Evolutionary conservation across 257 asterid species (phyloP).

Genomic region (Salvia splendens): DNA sequence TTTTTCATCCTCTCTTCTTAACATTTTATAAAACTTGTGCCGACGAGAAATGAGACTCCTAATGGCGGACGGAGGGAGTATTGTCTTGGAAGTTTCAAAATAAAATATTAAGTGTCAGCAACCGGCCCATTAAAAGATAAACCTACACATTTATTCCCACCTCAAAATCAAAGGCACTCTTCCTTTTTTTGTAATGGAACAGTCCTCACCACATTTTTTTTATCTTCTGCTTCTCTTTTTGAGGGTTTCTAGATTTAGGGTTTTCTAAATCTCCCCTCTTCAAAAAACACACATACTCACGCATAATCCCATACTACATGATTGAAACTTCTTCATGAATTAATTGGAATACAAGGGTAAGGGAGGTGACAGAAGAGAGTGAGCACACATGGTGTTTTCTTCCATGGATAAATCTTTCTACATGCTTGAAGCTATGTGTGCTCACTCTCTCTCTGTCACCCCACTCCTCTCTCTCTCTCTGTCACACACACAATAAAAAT

Average conservation of each 20-base stretch:
- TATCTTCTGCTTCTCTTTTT: neutral
- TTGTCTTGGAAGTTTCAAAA: slow-evolving; percentile 13
- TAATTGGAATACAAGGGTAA: slow-evolving; percentile 20
- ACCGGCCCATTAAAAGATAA: slow-evolving; percentile 39
- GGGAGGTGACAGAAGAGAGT: slow-evolving; percentile 73
- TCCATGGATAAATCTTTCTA: slow-evolving; percentile 37
- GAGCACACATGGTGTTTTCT: slow-evolving; percentile 62
- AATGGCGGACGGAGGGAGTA: no score
- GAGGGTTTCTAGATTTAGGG: slow-evolving; percentile 33
- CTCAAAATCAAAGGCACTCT: slow-evolving; percentile 32
- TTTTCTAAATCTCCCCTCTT: slow-evolving; percentile 11
- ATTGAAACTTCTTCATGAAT: neutral
- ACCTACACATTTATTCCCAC: slow-evolving; percentile 40
- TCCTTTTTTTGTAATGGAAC: slow-evolving; percentile 40
- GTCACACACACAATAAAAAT: neutral
- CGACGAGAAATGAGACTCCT: no score
- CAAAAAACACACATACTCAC: neutral
- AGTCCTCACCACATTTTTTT: slow-evolving; percentile 20
- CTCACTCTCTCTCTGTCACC: slow-evolving; percentile 69
- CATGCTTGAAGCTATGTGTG: slow-evolving; percentile 58
- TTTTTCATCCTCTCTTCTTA: no score
- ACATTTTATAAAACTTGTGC: no score
- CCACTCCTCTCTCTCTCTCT: slow-evolving; percentile 2
- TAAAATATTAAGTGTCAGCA: neutral
- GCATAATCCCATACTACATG: neutral